A percentile compares a stretch with the other conserved stretches of the same genome.
These are phyloP conservation scores for Apophysomyces trapeziformis DNA, from an alignment of 371 early-diverging fungal species.

Conservation along the genomic window DNA sequence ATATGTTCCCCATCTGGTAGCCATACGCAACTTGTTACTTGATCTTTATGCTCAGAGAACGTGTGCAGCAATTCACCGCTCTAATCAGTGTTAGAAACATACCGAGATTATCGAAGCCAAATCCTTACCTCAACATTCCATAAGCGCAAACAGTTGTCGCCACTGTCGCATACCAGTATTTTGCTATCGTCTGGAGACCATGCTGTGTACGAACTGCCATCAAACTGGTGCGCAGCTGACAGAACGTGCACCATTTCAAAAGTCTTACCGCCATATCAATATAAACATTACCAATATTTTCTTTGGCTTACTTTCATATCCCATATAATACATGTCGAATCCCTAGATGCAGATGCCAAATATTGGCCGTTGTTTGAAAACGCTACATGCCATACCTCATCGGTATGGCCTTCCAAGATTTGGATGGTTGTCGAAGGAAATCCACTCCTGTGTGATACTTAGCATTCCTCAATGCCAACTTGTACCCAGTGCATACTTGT, in stretches of 20 bases:
- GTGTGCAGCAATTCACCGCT: conserved; percentile 24
- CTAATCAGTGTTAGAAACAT: conserved; percentile 3
- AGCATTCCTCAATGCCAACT: background rate
- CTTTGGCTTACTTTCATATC: conserved; percentile 51
- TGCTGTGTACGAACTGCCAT: conserved; percentile 69
- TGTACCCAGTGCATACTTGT: conserved; percentile 52
- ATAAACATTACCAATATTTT: conserved; percentile 14
- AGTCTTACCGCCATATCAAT: conserved; percentile 27
- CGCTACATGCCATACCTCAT: conserved; percentile 91
- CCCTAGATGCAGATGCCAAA: conserved; percentile 86
- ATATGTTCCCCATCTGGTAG: conserved; percentile 64
- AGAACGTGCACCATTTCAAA: conserved; percentile 23
- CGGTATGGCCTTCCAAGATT: conserved; percentile 70
- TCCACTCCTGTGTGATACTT: background rate
- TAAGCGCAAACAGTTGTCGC: conserved; percentile 60
- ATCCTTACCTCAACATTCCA: conserved; percentile 74
- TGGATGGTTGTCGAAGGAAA: conserved; percentile 43
- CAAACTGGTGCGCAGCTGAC: conserved; percentile 47
- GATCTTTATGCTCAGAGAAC: conserved; percentile 59
- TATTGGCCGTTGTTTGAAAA: conserved; percentile 81
- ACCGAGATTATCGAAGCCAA: background rate
- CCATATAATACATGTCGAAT: conserved; percentile 83
- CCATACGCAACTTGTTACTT: conserved; percentile 76
- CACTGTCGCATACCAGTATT: conserved; percentile 76
- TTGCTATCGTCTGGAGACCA: conserved; percentile 82